Base-by-base conservation (phyloP, 1,284 basidiomycete genomes). In the Apiotrichum siamense region DNA sequence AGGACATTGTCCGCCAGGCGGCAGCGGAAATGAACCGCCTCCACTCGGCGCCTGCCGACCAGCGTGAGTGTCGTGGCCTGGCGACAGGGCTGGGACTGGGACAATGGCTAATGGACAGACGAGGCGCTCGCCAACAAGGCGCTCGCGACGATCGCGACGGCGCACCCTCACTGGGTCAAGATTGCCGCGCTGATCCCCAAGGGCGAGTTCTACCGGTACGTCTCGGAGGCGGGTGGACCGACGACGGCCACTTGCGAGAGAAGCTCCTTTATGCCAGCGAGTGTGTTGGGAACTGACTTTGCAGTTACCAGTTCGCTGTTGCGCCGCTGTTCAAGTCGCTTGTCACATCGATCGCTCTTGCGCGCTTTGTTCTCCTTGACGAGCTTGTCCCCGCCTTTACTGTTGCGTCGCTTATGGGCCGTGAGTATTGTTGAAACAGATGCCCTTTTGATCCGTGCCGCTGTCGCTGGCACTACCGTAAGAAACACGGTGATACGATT, bases 191-290 rank as follows among this genome's bases (percentile, higher is more conserved):
- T 69, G 26, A 68, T 75, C 47, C 73, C 73, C n/a, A 54, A 59
- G 42, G 65, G 68, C 18, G 72, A 75, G 59, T 73, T 67, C 50
- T 67, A 70, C 54, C 61, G 70, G 71, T 72, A 44, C 25, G 65
- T 57, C 11, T 10, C n/a, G n/a, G n/a, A 7, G 17, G n/a, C 15
- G 9, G 37, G 12, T 24, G 23, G 4, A 33, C 4, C 32, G 6
- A 3, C 13, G 32, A 21, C 27, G 18, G 5, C 4, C 7, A 12
- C 7, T n/a, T 15, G 27, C n/a, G n/a, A n/a, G n/a, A n/a, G n/a
- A n/a, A 31, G 29, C 29, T 15, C 9, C 29, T n/a, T 35, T 35
- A n/a, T 35, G 35, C 29, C 38, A 33, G n/a, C n/a, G n/a, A n/a
- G n/a, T n/a, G n/a, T n/a, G n/a, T n/a, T n/a, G n/a, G n/a, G 37